Base-by-base conservation (phyloP, 2,329 filamentous ascomycete genomes). In the Ambrosiella xylebori region DNA sequence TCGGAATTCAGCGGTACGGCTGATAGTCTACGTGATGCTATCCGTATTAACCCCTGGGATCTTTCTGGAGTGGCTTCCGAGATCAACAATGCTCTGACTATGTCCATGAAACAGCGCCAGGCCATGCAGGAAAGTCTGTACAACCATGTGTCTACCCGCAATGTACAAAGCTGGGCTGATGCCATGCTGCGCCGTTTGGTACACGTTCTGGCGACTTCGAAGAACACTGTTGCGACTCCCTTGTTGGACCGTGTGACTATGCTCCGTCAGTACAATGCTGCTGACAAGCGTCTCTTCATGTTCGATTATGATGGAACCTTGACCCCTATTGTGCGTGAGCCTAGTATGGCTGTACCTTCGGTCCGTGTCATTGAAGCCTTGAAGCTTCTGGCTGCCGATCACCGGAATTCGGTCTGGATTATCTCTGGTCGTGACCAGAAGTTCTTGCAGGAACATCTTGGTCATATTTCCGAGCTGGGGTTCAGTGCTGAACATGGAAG, bases 281-380 rank as follows among this genome's bases (percentile, higher is more conserved):
- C 88, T 2, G 79, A 79, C 62, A 88, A 86, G 70, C 82, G 93
- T 9, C 76, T 98, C 2, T 95, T 97, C 74, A 91, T 98, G 87
- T 96, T 97, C 67, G 93, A 98, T 71, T 98, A 98, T 66, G 93
- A 98, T 68, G 93, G 93, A 53, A 98, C 93, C 0, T 78, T 98
- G 57, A 97, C 93, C 2, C 88, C 90, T 0, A 97, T 98, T 65
- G 93, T 97, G 58, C 85, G 86, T 64, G 89, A 97, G 66, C 93
- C 93, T 1, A 84, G 85, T 63, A 84, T 88, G 4, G 93, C 93
- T 2, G 83, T 96, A 44, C 93, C 93, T 0, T 91, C 90, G 0
- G 84, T 89, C 64, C 81, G 84, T 19, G 80, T 96, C 19, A 83
- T 95, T 54, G 80, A 83, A 37, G 90, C 85, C 0, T 76, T 98